Percentiles rank a stretch among this genome's conserved stretches.
These are phyloP conservation scores for Neurospora sp. DNA, from an alignment of 495 filamentous ascomycete genomes.

Conservation along the genomic window DNA sequence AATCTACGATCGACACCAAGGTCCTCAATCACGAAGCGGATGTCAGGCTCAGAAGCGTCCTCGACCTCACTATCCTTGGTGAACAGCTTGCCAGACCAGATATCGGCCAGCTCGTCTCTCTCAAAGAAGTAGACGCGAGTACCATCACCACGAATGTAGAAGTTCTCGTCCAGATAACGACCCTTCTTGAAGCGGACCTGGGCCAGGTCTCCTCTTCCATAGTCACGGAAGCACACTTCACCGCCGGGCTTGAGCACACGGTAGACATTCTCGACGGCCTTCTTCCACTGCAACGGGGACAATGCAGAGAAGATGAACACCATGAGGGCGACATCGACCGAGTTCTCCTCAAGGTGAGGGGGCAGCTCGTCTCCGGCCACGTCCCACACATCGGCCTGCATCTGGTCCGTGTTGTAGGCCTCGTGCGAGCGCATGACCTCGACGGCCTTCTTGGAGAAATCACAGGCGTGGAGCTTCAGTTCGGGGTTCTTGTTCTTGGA, in stretches of 20 bases:
- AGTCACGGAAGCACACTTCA: slow-evolving; percentile 85
- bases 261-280: slow-evolving; percentile 71
- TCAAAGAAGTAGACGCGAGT: slow-evolving; percentile 98
- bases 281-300: slow-evolving; percentile 71
- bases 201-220: slow-evolving; percentile 87
- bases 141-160: slow-evolving; percentile 90
- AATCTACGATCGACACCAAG: slow-evolving; percentile 76
- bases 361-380: slow-evolving; percentile 60
- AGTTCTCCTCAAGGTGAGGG: slow-evolving; percentile 59
- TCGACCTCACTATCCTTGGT: slow-evolving; percentile 9
- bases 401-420: slow-evolving; percentile 47
- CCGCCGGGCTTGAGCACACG: slow-evolving; percentile 80
- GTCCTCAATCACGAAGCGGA: slow-evolving; percentile 57
- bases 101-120: slow-evolving; percentile 62
- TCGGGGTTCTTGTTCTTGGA: slow-evolving; percentile 66
- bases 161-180: slow-evolving; percentile 87
- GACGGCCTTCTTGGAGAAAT: slow-evolving; percentile 86
- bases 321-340: slow-evolving; percentile 82
- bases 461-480: slow-evolving; percentile 78
- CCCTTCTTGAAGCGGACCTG: slow-evolving; percentile 96
- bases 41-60: slow-evolving; percentile 12
- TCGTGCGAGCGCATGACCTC: slow-evolving; percentile 72
- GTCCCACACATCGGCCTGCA: slow-evolving; percentile 91
- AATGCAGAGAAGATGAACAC: slow-evolving; percentile 96
- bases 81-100: slow-evolving; percentile 51